Evolutionary conservation across 108 stramenopile species (phyloP), one percentile per base, ranked within the genome.

Genomic region (Fragilariopsis cylindrus): DNA sequence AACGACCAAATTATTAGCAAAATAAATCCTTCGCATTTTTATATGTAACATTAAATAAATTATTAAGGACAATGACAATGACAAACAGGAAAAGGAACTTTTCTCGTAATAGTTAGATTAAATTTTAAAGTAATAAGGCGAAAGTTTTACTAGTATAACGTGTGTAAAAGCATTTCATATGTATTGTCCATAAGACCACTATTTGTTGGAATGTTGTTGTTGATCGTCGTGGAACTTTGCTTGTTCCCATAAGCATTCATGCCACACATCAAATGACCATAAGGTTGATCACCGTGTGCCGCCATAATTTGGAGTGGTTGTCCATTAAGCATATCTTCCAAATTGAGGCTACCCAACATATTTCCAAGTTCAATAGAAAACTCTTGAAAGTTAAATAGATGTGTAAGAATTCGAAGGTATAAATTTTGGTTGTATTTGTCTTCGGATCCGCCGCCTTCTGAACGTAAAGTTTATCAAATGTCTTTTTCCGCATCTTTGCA

Each of bases 371-470:
- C 89, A 62, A 94, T 74, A 9, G 87, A 80, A 57, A 92, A 87
- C 13, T 87, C 85, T 68, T 88, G 78, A 57, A 91, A 92, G 77
- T 92, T 89, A 7, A 94, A 70, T 50, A 94, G 68, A 66, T 94
- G 93, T 94, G 93, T 12, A 94, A 79, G 67, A 94, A 94, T 70
- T 94, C 93, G 76, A 94, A 94, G 2, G 93, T 94, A 69, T 94
- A 94, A 21, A 87, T 71, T 4, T 85, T 84, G 72, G 82, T 69
- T 6, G 75, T 69, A 73, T 89, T 85, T 3, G 84, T 78, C 52
- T 57, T 74, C 16, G 70, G 67, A 9, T 69, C 65, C 5, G 44
- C 5, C 8, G 65, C 74, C 18, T 73, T 72, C 15, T 65, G 16
- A 6, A 75, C 67, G 73, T 85, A 94, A 7, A 90, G 57, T 47